These are phyloP conservation scores for Neurospora terricola DNA, from an alignment of 495 filamentous ascomycete species.

Conservation along the genomic window DNA sequence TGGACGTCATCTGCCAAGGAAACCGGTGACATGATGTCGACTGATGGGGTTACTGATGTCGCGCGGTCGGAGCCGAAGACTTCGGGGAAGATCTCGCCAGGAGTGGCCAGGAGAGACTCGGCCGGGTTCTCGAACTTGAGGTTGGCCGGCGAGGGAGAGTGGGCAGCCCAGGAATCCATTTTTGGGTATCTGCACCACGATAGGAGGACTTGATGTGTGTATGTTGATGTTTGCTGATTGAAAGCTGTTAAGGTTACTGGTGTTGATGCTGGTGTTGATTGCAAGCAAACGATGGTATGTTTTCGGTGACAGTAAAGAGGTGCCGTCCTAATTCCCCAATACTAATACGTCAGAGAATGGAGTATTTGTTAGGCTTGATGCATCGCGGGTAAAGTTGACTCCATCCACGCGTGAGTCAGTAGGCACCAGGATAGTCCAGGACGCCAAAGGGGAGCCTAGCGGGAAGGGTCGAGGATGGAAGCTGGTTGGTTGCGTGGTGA, in stretches of 20 bases:
- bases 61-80: conserved; percentile 31
- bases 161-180: conserved; percentile 34
- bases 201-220: conserved; percentile 28
- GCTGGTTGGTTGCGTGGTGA: conserved; percentile 17
- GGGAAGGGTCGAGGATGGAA: neutral
- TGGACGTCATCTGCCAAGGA: conserved; percentile 25
- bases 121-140: conserved; percentile 41
- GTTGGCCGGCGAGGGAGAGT: conserved; percentile 26
- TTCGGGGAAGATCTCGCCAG: conserved; percentile 40
- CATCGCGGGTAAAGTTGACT: conserved; percentile 19
- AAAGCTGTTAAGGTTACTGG: neutral
- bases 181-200: conserved; percentile 6
- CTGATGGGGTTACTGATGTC: conserved; percentile 19
- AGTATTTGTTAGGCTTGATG: conserved; percentile 9
- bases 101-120: conserved; percentile 44
- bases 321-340: conserved; percentile 34
- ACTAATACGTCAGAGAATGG: conserved; percentile 23
- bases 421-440: neutral
- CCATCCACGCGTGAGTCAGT: conserved; percentile 9
- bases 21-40: conserved; percentile 38
- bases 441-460: neutral
- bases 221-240: neutral
- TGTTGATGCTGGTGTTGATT: conserved; percentile 1
- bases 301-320: conserved; percentile 24
- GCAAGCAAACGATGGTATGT: conserved; percentile 3